Conservation (phyloP, 805 yeast species). For the Kregervanrija delftensis region DNA sequence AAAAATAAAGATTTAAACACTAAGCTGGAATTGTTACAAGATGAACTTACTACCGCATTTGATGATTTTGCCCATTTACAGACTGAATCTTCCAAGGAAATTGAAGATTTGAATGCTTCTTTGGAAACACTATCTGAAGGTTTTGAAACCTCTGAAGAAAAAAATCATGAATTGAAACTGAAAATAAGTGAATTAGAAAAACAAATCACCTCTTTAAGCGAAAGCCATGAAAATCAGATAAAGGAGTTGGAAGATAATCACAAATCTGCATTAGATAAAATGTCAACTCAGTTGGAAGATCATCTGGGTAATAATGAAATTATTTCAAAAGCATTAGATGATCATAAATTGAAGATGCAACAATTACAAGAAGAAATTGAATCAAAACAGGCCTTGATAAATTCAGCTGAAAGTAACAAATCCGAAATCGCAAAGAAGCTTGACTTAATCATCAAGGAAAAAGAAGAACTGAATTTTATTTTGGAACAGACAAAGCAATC, state of each 20-base stretch:
- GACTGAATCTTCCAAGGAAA: conserved; percentile 15
- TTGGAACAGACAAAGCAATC: too few species aligned
- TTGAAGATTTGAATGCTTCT: conserved; percentile 28
- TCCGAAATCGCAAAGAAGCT: background rate
- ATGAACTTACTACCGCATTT: conserved; percentile 16
- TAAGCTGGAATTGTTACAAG: conserved; percentile 10
- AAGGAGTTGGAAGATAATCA: too few species aligned
- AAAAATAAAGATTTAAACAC: conserved; percentile 9
- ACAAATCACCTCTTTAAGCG: conserved; percentile 1
- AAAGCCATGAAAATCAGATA: background rate
- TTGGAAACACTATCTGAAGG: conserved; percentile 21
- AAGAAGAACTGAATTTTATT: too few species aligned
- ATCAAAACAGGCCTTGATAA: background rate
- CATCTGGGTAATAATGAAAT: background rate
- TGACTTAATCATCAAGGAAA: background rate
- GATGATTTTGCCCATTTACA: conserved; percentile 17
- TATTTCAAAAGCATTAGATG: background rate
- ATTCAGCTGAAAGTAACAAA: background rate
- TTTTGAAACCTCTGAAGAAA: conserved; percentile 6
- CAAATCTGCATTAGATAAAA: too few species aligned
- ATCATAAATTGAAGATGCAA: too few species aligned
- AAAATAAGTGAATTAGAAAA: conserved; percentile 4
- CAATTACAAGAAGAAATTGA: too few species aligned
- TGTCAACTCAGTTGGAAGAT: too few species aligned
- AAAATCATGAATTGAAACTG: conserved; percentile 6